phyloP scores from a whole-genome alignment of 2,329 filamentous ascomycete genomes.

The Aspergillus sp. region DNA sequence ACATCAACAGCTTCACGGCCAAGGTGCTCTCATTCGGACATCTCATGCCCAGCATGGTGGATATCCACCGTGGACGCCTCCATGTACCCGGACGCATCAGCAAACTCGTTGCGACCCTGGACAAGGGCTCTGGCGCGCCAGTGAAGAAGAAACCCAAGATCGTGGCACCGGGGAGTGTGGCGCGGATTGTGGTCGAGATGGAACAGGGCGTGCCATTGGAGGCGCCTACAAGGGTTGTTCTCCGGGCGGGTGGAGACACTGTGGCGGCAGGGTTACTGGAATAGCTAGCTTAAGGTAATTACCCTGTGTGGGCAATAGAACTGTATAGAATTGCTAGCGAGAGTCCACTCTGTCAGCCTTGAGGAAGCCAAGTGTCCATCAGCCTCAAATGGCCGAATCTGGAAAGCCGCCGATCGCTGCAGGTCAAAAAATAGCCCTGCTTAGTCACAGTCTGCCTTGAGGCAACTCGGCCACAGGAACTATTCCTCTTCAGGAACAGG shows the following conservation, averaged over 20 bases:
- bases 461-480: no score
- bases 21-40: slow-evolving; percentile 87
- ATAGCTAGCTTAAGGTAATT: slow-evolving; percentile 2
- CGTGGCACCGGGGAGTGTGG: slow-evolving; percentile 69
- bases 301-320: neutral
- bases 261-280: slow-evolving; percentile 83
- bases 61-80: slow-evolving; percentile 77
- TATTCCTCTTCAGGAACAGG: neutral
- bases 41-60: slow-evolving; percentile 77
- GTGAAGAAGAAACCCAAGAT: slow-evolving; percentile 78
- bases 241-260: slow-evolving; percentile 72
- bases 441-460: no score
- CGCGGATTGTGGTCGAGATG: slow-evolving; percentile 67
- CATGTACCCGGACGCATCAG: slow-evolving; percentile 69
- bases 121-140: slow-evolving; percentile 68
- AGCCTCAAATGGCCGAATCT: neutral
- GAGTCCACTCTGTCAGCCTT: neutral
- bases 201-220: slow-evolving; percentile 70
- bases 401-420: no score
- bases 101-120: slow-evolving; percentile 62
- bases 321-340: neutral
- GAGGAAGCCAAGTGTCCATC: neutral
- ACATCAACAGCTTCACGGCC: slow-evolving; percentile 65
- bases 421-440: no score
- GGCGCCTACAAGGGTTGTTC: slow-evolving; percentile 66